Percentiles rank a stretch among this genome's conserved stretches.
Conservation (phyloP, 306 rosid genomes). For the cucumber (Cucumis sativus) region DNA sequence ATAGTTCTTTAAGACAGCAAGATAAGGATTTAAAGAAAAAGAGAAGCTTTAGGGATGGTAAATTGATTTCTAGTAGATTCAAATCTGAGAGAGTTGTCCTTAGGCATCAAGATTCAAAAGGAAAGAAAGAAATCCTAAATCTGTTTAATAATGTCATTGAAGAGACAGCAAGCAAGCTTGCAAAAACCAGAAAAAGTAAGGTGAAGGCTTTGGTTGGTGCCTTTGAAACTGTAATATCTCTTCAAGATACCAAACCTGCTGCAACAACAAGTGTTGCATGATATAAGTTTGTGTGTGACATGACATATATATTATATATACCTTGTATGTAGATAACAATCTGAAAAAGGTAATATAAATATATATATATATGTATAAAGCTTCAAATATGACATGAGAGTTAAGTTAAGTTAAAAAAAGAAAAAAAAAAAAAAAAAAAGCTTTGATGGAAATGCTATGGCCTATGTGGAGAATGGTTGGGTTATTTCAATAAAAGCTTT, state of each 20-base stretch:
- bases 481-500: neutral
- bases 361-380: neutral
- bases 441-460: neutral
- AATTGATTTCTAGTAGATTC: slow-evolving; percentile 15
- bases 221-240: slow-evolving; percentile 83
- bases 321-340: neutral
- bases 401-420: neutral
- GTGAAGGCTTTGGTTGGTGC: slow-evolving; percentile 90
- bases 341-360: neutral
- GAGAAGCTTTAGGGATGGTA: slow-evolving; percentile 23
- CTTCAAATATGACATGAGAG: slow-evolving; percentile 1
- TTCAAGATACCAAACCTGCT: slow-evolving; percentile 29
- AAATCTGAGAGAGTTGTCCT: slow-evolving; percentile 47
- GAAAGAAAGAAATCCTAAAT: slow-evolving; percentile 36
- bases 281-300: neutral
- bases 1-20: slow-evolving; percentile 17
- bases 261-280: slow-evolving; percentile 19
- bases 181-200: slow-evolving; percentile 59
- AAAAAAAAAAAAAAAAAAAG: neutral
- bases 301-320: neutral
- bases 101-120: slow-evolving; percentile 43
- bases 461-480: neutral
- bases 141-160: slow-evolving; percentile 79
- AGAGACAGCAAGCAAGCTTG: slow-evolving; percentile 89
- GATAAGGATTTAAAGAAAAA: slow-evolving; percentile 24